Conservation (phyloP, 2,329 filamentous ascomycete species). For the Sclerotiophoma versabilis region DNA sequence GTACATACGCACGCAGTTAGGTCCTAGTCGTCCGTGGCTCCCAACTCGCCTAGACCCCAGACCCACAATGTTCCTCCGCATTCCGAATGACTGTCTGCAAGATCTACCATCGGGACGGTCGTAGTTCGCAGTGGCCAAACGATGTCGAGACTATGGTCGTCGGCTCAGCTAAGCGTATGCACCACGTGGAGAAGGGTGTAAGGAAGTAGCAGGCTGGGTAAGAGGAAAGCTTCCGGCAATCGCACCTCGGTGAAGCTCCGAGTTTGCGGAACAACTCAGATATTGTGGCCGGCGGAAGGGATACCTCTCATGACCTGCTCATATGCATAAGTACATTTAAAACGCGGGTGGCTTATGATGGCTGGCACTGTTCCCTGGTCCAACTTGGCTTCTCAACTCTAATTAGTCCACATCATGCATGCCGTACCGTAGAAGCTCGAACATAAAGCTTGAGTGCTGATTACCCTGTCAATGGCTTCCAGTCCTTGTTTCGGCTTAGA, state of each 20-base stretch:
- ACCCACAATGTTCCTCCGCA: neutral
- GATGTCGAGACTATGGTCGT: neutral
- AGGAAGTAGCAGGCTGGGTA: neutral
- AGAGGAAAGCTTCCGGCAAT: neutral
- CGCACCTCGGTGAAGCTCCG: conserved; percentile 4
- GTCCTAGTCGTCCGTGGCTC: neutral
- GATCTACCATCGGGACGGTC: neutral
- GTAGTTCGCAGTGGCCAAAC: neutral
- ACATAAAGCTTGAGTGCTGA: conserved; percentile 2
- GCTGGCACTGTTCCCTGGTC: neutral
- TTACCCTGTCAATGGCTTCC: neutral
- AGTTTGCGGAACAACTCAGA: neutral
- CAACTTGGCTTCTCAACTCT: conserved; percentile 4
- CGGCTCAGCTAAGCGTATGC: neutral
- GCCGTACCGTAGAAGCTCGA: conserved; percentile 4
- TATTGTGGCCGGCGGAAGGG: conserved; percentile 8
- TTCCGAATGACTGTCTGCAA: neutral
- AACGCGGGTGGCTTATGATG: conserved; percentile 10
- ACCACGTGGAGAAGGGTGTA: conserved; percentile 1
- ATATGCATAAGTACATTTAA: neutral
- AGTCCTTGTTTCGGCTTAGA: neutral
- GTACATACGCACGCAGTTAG: neutral
- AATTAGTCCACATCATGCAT: conserved; percentile 1
- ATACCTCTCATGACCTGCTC: conserved; percentile 5
- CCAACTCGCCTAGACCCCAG: neutral